phyloP scores from a whole-genome alignment of 441 rosid species.

The Viola pubescens region DNA sequence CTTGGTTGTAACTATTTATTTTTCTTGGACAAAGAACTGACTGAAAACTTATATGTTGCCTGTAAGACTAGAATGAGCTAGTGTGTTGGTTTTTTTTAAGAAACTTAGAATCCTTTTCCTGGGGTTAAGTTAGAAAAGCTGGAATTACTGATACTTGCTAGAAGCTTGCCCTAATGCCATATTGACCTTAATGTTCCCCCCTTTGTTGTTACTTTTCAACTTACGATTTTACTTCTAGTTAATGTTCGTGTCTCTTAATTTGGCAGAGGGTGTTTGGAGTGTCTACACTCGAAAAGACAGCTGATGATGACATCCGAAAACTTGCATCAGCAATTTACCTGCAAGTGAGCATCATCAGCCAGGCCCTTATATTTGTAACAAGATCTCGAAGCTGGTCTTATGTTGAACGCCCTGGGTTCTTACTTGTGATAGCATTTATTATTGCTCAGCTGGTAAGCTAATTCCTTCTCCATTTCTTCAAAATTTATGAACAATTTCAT shows the following conservation, averaged over 20 bases:
- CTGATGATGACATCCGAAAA: conserved; percentile 80
- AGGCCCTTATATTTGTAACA: conserved; percentile 95
- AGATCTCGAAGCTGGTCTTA: conserved; percentile 91
- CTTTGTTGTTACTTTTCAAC: not conserved
- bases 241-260: conserved; percentile 12
- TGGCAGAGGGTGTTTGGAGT: conserved; percentile 74
- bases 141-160: not conserved
- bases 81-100: not conserved
- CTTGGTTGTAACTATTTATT: conserved; percentile 3
- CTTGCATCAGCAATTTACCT: conserved; percentile 95
- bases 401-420: conserved; percentile 83
- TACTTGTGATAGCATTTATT: conserved; percentile 65
- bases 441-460: conserved; percentile 78
- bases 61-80: no score
- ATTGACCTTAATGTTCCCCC: not conserved
- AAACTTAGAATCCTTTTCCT: not conserved
- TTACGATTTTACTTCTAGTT: conserved; percentile 8
- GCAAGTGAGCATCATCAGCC: conserved; percentile 97
- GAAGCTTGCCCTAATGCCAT: not conserved
- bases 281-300: conserved; percentile 74
- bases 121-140: not conserved
- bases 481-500: not conserved
- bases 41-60: not conserved
- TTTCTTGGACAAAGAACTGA: conserved; percentile 2
- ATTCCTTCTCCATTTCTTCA: not conserved